These are phyloP conservation scores for Aureobasidium sp. DNA, from an alignment of 2,329 filamentous ascomycete species.

Conservation along the genomic window DNA sequence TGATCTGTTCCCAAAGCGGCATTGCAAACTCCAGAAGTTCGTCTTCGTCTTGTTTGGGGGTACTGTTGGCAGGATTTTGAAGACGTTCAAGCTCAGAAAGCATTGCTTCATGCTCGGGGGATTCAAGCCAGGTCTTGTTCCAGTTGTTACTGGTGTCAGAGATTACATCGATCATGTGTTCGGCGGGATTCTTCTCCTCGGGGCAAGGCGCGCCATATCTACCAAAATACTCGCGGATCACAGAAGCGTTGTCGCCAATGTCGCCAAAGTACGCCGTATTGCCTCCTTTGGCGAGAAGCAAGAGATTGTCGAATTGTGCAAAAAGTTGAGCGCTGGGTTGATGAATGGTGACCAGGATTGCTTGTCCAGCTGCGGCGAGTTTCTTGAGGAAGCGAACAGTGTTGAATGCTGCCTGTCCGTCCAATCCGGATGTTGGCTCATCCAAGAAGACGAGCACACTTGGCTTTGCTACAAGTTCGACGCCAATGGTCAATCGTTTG, in stretches of 20 bases:
- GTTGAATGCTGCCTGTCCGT: slow-evolving; percentile 58
- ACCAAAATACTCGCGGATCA: slow-evolving; percentile 45
- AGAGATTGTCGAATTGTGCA: slow-evolving; percentile 39
- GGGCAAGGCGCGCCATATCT: slow-evolving; percentile 49
- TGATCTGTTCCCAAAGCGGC: slow-evolving; percentile 70
- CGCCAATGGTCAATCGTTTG: slow-evolving; percentile 55
- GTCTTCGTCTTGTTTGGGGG: slow-evolving; percentile 43
- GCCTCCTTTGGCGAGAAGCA: slow-evolving; percentile 39
- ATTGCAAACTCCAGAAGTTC: slow-evolving; percentile 75
- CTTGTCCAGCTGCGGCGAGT: slow-evolving; percentile 45
- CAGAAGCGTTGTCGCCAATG: slow-evolving; percentile 37
- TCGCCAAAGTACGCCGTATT: slow-evolving; percentile 43
- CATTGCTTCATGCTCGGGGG: slow-evolving; percentile 54
- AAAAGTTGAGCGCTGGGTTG: slow-evolving; percentile 38
- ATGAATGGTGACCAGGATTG: slow-evolving; percentile 43
- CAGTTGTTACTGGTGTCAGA: slow-evolving; percentile 73
- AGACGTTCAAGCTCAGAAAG: neutral
- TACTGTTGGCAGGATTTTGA: slow-evolving; percentile 21
- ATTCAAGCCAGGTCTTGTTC: slow-evolving; percentile 71
- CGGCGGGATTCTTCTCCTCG: slow-evolving; percentile 49
- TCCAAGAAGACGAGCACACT: slow-evolving; percentile 59
- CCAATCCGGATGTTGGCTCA: slow-evolving; percentile 53
- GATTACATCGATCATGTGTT: slow-evolving; percentile 83
- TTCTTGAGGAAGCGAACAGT: slow-evolving; percentile 57
- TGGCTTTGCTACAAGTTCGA: slow-evolving; percentile 37